Evolutionary conservation across 2,329 filamentous ascomycete species (phyloP).

Genomic region (Fusarium liriodendri): DNA sequence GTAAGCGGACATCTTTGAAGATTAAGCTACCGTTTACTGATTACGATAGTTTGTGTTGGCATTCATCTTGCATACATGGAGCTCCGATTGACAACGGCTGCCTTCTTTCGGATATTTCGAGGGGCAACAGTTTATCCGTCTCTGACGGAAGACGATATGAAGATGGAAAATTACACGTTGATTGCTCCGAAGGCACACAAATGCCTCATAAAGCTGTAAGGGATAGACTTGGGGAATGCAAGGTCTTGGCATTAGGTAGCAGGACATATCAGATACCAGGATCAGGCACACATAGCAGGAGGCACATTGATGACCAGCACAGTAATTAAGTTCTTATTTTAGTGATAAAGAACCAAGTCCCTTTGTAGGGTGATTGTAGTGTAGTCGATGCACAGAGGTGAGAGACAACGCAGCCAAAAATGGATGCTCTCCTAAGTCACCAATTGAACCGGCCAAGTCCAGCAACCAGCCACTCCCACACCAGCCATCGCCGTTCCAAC

Average conservation of each 20-base stretch:
- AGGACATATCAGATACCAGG: not conserved
- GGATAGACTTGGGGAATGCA: not conserved
- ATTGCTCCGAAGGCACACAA: not conserved
- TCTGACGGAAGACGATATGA: not conserved
- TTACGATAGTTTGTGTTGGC: not conserved
- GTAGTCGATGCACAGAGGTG: not conserved
- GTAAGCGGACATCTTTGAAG: not conserved
- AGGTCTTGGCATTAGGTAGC: not conserved
- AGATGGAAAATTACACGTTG: not conserved
- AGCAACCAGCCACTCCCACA: not conserved
- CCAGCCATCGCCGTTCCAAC: not conserved
- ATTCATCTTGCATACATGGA: constrained; percentile 8
- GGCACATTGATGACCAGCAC: not conserved
- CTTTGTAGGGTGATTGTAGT: too few relatives aligned
- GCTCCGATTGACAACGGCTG: not conserved
- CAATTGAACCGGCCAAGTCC: not conserved
- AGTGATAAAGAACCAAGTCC: not conserved
- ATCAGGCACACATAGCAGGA: not conserved
- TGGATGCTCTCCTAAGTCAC: not conserved
- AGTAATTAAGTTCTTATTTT: not conserved
- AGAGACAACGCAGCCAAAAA: not conserved
- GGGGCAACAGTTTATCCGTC: not conserved
- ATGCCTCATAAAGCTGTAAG: not conserved
- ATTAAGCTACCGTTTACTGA: not conserved
- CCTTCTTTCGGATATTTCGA: not conserved